Conservation (phyloP, 371 early-diverging fungal species). For the Mortierella sp. region DNA sequence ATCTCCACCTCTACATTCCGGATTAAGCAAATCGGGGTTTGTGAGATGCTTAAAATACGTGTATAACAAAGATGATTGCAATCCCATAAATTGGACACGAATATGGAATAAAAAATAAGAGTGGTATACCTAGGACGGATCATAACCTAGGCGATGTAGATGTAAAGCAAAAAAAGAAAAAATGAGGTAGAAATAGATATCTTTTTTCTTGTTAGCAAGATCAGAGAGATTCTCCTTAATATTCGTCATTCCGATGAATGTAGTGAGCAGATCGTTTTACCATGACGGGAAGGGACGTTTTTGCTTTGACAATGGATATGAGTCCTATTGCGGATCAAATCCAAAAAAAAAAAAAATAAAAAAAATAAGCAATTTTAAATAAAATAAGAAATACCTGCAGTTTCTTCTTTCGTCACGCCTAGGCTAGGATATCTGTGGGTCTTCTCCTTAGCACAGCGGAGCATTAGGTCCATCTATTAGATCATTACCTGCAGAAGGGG, state of each 20-base stretch:
- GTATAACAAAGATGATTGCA: too few species aligned
- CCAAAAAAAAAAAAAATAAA: too few species aligned
- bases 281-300: constrained; percentile 64
- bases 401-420: background rate
- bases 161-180: background rate
- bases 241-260: background rate
- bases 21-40: background rate
- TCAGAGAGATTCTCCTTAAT: background rate
- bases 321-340: constrained; percentile 43
- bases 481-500: constrained; percentile 56
- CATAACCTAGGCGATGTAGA: constrained; percentile 60
- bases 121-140: constrained; percentile 64
- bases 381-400: background rate
- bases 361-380: background rate
- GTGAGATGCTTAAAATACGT: too few species aligned
- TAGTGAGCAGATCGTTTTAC: constrained; percentile 14
- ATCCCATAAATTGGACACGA: background rate
- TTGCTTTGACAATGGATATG: constrained; percentile 56
- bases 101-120: background rate
- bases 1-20: constrained; percentile 64
- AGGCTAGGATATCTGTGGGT: background rate
- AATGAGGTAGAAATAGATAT: too few species aligned
- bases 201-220: too few species aligned
- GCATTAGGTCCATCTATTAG: background rate
- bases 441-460: too few species aligned